Evolutionary conservation across 192 early-diverging fungal genomes (phyloP).

Genomic region (Coemansia sp.): DNA sequence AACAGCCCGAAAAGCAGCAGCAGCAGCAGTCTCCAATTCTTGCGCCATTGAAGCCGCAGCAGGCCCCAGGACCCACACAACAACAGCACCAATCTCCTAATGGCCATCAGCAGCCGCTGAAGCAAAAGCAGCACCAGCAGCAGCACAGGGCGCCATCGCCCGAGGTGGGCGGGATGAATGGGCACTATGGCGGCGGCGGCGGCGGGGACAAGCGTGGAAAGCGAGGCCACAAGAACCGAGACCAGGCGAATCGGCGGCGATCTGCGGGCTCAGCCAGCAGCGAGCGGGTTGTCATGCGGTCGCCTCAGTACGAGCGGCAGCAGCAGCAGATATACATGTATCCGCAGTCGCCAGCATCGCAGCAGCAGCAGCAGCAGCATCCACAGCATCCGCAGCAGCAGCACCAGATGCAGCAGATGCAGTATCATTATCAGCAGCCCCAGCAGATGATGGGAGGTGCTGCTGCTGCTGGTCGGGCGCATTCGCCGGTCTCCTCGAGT

Average conservation of each 20-base stretch:
- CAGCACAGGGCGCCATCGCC: constrained; percentile 9
- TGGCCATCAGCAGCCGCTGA: constrained; percentile 7
- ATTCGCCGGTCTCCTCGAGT: constrained; percentile 9
- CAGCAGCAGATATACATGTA: constrained; percentile 56
- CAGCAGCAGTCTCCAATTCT: constrained; percentile 12
- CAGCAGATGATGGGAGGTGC: constrained; percentile 4
- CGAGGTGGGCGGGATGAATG: constrained; percentile 1
- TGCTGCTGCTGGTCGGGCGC: constrained; percentile 7
- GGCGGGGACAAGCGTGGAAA: constrained; percentile 20
- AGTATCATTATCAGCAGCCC: constrained; percentile 5
- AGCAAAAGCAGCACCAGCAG: constrained; percentile 12
- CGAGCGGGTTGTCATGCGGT: constrained; percentile 48
- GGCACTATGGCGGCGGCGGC: not conserved
- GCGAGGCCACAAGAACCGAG: constrained; percentile 36
- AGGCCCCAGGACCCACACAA: not conserved
- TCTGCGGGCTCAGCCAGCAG: constrained; percentile 21
- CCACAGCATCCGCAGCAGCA: constrained; percentile 10
- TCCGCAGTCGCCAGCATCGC: not conserved
- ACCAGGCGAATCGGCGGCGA: constrained; percentile 30
- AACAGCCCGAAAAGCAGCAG: not conserved
- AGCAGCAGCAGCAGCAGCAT: constrained; percentile 11
- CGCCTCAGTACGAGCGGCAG: constrained; percentile 56
- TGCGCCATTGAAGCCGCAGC: constrained; percentile 7
- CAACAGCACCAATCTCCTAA: constrained; percentile 4
- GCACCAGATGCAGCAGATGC: constrained; percentile 2